Conservation (phyloP, 768 basidiomycete genomes). For the Suillus ampliporus region DNA sequence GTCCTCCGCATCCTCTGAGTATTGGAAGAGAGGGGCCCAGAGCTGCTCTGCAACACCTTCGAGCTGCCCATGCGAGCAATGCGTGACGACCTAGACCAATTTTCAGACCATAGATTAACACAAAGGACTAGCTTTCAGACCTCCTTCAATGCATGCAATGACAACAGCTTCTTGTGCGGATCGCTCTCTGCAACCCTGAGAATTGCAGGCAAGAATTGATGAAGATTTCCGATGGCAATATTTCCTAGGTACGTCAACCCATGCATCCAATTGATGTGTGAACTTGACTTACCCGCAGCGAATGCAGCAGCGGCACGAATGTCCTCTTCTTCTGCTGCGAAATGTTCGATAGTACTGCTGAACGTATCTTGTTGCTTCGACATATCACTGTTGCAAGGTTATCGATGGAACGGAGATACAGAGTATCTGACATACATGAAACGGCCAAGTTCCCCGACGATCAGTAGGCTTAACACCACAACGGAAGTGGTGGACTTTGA, state of each 20-base stretch:
- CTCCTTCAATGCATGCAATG: conserved; percentile 94
- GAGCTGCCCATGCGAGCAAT: conserved; percentile 83
- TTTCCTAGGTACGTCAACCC: conserved; percentile 62
- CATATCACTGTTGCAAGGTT: conserved; percentile 70
- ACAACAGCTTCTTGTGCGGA: conserved; percentile 78
- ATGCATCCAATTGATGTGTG: not conserved
- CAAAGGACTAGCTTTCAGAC: conserved; percentile 41
- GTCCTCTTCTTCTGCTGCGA: conserved; percentile 82
- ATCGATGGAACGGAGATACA: conserved; percentile 13
- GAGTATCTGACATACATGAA: conserved; percentile 61
- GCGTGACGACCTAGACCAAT: conserved; percentile 77
- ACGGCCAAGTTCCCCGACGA: conserved; percentile 92
- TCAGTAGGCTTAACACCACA: conserved; percentile 82
- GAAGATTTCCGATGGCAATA: conserved; percentile 92
- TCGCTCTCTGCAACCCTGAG: conserved; percentile 79
- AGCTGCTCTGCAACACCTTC: conserved; percentile 87
- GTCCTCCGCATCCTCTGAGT: conserved; percentile 90
- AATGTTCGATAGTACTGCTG: conserved; percentile 70
- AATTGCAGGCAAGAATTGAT: conserved; percentile 85
- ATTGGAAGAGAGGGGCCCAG: conserved; percentile 92
- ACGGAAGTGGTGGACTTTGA: conserved; percentile 70
- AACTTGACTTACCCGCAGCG: conserved; percentile 69
- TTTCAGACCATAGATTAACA: not conserved
- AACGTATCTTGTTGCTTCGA: conserved; percentile 82
- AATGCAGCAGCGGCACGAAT: conserved; percentile 92